phyloP scores from a whole-genome alignment of 371 early-diverging fungal genomes.

The Mortierella sp. region DNA sequence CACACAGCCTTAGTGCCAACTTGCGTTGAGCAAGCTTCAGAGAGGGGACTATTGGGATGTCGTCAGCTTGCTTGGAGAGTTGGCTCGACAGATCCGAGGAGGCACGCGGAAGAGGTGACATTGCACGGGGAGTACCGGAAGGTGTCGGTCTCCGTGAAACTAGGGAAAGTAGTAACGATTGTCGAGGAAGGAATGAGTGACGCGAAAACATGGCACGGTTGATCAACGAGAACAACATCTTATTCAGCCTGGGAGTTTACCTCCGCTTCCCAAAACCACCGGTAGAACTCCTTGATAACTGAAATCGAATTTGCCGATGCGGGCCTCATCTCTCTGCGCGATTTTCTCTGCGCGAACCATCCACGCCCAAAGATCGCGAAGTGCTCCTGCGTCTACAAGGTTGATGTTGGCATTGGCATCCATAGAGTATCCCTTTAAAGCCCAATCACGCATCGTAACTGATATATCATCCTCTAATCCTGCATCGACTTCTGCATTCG shows the following conservation, averaged over 20 bases:
- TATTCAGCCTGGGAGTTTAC: background rate
- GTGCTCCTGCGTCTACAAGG: constrained; percentile 18
- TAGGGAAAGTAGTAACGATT: constrained; percentile 5
- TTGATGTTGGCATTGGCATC: constrained; percentile 63
- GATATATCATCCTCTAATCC: constrained; percentile 76
- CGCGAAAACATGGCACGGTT: too few relatives aligned
- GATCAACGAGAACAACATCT: too few relatives aligned
- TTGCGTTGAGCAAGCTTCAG: constrained; percentile 67
- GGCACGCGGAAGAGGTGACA: constrained; percentile 43
- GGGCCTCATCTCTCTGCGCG: constrained; percentile 58
- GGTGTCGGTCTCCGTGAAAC: constrained; percentile 58
- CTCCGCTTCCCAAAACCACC: constrained; percentile 59
- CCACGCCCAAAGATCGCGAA: constrained; percentile 82
- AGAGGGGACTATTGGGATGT: constrained; percentile 64
- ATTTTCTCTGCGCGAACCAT: constrained; percentile 71
- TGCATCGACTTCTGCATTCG: constrained; percentile 26
- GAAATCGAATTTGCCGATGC: constrained; percentile 68
- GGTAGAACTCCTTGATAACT: constrained; percentile 78
- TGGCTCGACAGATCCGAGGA: constrained; percentile 33
- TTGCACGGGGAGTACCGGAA: constrained; percentile 52
- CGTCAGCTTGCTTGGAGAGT: constrained; percentile 41
- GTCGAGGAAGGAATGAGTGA: background rate
- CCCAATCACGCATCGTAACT: constrained; percentile 79
- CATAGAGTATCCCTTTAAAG: constrained; percentile 79
- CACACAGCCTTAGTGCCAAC: constrained; percentile 78